Evolutionary conservation across 2,329 filamentous ascomycete species (phyloP).

Genomic region (Didymella arachidicola): DNA sequence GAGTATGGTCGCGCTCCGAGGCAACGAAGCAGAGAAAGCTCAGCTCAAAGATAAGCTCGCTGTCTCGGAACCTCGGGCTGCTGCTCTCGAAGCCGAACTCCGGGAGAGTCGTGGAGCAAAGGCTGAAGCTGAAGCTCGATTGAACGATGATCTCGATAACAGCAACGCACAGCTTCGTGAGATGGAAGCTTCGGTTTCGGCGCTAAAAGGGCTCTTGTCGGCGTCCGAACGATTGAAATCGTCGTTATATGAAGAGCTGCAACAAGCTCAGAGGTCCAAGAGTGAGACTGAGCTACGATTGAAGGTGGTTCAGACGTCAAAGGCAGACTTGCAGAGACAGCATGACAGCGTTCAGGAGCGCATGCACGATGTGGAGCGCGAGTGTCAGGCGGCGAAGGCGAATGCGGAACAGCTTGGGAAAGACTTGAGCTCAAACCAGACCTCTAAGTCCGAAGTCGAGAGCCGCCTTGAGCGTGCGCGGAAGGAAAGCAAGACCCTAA

Average conservation of each 20-base stretch:
- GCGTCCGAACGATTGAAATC: slow-evolving; percentile 28
- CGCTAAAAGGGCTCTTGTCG: slow-evolving; percentile 26
- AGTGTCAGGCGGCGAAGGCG: slow-evolving; percentile 16
- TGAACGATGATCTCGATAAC: slow-evolving; percentile 22
- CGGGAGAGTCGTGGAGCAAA: slow-evolving; percentile 27
- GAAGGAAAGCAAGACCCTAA: slow-evolving; percentile 22
- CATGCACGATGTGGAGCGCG: slow-evolving; percentile 14
- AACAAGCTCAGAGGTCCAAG: slow-evolving; percentile 23
- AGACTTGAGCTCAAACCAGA: slow-evolving; percentile 8
- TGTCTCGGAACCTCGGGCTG: slow-evolving; percentile 29
- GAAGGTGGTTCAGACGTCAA: slow-evolving; percentile 14
- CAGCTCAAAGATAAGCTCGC: slow-evolving; percentile 33
- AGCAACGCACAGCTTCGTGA: slow-evolving; percentile 35
- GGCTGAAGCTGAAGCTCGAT: slow-evolving; percentile 22
- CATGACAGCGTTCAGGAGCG: slow-evolving; percentile 15
- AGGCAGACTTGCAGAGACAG: slow-evolving; percentile 21
- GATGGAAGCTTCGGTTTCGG: slow-evolving; percentile 32
- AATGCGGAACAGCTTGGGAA: slow-evolving; percentile 22
- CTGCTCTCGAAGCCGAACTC: slow-evolving; percentile 31
- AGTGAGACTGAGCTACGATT: slow-evolving; percentile 23
- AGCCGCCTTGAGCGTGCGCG: slow-evolving; percentile 21
- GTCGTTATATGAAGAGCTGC: slow-evolving; percentile 27
- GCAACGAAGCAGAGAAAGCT: slow-evolving; percentile 31
- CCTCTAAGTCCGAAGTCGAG: slow-evolving; percentile 18
- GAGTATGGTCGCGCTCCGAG: slow-evolving; percentile 34